Evolutionary conservation across 176 grass and related monocot genomes (phyloP).

Genomic region (Microstegium vimineum): DNA sequence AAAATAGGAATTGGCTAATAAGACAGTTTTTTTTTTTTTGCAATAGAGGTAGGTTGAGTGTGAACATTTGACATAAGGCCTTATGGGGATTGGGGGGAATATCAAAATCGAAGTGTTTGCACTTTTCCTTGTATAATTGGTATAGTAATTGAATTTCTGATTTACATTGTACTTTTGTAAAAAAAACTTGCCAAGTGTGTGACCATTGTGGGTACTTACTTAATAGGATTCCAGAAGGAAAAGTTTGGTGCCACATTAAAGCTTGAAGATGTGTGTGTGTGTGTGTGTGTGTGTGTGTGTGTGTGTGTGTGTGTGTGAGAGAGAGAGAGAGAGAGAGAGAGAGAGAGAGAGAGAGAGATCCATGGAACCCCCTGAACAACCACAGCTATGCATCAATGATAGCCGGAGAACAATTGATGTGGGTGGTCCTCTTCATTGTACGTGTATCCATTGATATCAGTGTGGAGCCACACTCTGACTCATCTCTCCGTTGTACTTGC

Average conservation of each 20-base stretch:
- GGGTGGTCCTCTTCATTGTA: conserved; percentile 12
- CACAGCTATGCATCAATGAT: conserved; percentile 36
- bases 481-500: too few species aligned
- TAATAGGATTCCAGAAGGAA: neutral
- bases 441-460: conserved; percentile 18
- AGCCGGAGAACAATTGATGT: neutral
- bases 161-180: neutral
- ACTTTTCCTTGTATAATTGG: neutral
- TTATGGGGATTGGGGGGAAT: neutral
- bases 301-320: too few species aligned
- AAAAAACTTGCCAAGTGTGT: neutral
- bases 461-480: conserved; percentile 12
- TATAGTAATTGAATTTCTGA: neutral
- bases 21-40: too few species aligned
- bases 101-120: neutral
- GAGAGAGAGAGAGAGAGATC: neutral
- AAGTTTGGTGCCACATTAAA: conserved; percentile 17
- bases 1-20: neutral
- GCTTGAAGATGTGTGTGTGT: neutral
- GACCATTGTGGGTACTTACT: neutral
- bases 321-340: neutral
- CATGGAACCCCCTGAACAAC: conserved; percentile 10
- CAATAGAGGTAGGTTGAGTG: too few species aligned
- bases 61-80: neutral
- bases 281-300: too few species aligned